Conservation (phyloP, 2,329 filamentous ascomycete species). For the Cladorrhinum sp. region DNA sequence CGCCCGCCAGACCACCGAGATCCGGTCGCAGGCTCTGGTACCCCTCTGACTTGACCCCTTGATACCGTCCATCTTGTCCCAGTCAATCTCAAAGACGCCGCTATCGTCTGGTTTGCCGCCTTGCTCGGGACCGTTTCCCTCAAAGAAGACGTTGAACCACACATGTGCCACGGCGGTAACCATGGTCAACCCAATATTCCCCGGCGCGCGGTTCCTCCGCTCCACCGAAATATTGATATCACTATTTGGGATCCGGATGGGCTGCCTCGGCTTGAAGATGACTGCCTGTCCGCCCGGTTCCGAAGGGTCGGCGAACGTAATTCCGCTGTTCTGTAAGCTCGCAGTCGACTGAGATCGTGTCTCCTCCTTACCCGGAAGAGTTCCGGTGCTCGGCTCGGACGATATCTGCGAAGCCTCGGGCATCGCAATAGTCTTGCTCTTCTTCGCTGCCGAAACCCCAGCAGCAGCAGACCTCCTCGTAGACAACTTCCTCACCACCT, state of each 20-base stretch:
- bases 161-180: conserved; percentile 91
- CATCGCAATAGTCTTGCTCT: conserved; percentile 32
- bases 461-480: conserved; percentile 13
- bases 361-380: conserved; percentile 8
- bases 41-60: conserved; percentile 86
- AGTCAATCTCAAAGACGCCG: conserved; percentile 58
- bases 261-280: conserved; percentile 69
- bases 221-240: conserved; percentile 92
- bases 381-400: conserved; percentile 4
- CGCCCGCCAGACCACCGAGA: conserved; percentile 80
- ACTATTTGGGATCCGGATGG: conserved; percentile 70
- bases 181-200: conserved; percentile 76
- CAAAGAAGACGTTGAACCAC: conserved; percentile 96
- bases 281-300: conserved; percentile 67
- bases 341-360: conserved; percentile 18
- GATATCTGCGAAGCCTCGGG: conserved; percentile 18
- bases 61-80: conserved; percentile 82
- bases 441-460: conserved; percentile 17
- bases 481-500: conserved; percentile 28
- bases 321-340: conserved; percentile 12
- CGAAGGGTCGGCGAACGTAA: conserved; percentile 34
- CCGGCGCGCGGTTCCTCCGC: conserved; percentile 73
- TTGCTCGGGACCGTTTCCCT: conserved; percentile 72
- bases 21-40: conserved; percentile 71
- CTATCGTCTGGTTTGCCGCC: conserved; percentile 63